Base-by-base conservation (phyloP, 192 early-diverging fungal species). In the Podila epicladia region DNA sequence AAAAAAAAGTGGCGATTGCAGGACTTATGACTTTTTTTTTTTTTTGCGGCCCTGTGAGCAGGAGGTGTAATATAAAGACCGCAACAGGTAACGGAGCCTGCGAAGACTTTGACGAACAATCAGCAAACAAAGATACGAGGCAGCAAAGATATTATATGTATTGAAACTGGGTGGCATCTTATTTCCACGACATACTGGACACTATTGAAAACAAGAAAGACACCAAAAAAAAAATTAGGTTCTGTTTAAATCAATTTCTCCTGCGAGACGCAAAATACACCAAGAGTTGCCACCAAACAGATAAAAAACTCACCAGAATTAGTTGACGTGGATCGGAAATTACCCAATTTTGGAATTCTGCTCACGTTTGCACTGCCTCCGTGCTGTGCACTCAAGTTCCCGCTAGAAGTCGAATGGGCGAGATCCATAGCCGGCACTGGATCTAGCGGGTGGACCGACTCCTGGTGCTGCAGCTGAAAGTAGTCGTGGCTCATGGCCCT, bases 371-470 rank as follows among this genome's bases (percentile, higher is more conserved):
- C 17, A 11, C 22, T 59, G 62, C 29, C 35, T 38, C 31, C 62
- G 15, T 17, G 35, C 20, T 4, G n/a, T 35, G 33, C 6, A 41
- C 3, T 37, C 31, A 63, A 19, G 33, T 45, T 35, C 33, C 62
- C 31, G 33, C 12, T 29, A 24, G 45, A 65, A 1, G 22, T 29
- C 26, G 64, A 65, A 22, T 20, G 24, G 37, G 62, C 48, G 19
- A 33, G 24, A 6, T 49, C 2, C 64, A 67, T 51, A 5, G 38
- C 26, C 11, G 73, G 65, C 0, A 9, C 51, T 5, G 73, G 65
- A 29, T 75, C 73, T 20, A 75, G 38, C 4, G 73, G 73, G 37
- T 75, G 73, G 35, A 75, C 58, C 3, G 73, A 64, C 4, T 74
- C 65, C 50, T 53, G 58, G 50, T 73, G 13, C 9, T 62, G 58